Evolutionary conservation across 2,329 filamentous ascomycete genomes (phyloP).

Genomic region (Curvularia spicifera): DNA sequence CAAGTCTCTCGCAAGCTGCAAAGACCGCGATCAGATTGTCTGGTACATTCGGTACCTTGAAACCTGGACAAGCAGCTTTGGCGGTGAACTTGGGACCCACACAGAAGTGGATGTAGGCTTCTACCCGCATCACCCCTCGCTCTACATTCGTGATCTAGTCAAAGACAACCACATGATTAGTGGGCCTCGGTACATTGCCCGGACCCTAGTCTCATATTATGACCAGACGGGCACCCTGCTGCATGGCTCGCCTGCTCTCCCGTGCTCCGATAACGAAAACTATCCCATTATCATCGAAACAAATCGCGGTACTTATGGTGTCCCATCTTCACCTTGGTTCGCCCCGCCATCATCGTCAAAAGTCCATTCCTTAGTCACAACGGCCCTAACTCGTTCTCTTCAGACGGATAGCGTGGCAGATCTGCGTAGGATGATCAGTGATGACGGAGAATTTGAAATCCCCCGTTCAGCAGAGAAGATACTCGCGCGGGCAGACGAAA

Average conservation of each 20-base stretch:
- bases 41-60: slow-evolving; percentile 28
- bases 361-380: slow-evolving; percentile 26
- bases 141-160: background rate
- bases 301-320: slow-evolving; percentile 23
- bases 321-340: slow-evolving; percentile 26
- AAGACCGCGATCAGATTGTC: slow-evolving; percentile 22
- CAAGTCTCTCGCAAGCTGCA: slow-evolving; percentile 1
- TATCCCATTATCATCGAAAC: slow-evolving; percentile 30
- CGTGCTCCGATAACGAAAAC: slow-evolving; percentile 10
- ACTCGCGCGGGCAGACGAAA: slow-evolving; percentile 23
- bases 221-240: slow-evolving; percentile 26
- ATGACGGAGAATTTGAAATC: slow-evolving; percentile 8
- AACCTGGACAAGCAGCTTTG: slow-evolving; percentile 21
- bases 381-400: slow-evolving; percentile 23
- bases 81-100: background rate
- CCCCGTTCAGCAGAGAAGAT: slow-evolving; percentile 20
- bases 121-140: slow-evolving; percentile 21
- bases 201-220: slow-evolving; percentile 32
- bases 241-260: slow-evolving; percentile 19
- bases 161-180: background rate
- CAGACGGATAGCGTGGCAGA: background rate
- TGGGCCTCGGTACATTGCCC: slow-evolving; percentile 24
- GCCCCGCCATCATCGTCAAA: slow-evolving; percentile 18
- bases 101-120: slow-evolving; percentile 11
- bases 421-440: slow-evolving; percentile 9